Evolutionary conservation across 768 basidiomycete genomes (phyloP).

Genomic region (Mycena maculata): DNA sequence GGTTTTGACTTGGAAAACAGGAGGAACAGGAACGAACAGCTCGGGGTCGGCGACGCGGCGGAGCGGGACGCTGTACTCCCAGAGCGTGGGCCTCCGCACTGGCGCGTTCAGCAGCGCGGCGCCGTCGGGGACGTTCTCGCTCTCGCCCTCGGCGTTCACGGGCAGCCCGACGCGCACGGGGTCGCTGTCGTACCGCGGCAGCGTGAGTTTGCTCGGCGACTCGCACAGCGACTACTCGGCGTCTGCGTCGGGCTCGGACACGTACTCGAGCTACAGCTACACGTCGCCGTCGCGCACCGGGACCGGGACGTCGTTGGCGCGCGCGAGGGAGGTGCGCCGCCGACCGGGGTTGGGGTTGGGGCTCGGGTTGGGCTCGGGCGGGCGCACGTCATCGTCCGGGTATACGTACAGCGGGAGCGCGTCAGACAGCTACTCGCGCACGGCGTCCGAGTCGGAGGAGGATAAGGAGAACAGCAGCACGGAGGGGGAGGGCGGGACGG

Average conservation of each 20-base stretch:
- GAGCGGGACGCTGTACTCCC: constrained; percentile 30
- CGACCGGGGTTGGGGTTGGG: constrained; percentile 50
- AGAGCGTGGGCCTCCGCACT: constrained; percentile 32
- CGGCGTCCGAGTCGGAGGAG: constrained; percentile 18
- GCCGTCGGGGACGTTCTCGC: constrained; percentile 11
- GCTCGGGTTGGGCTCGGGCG: constrained; percentile 50
- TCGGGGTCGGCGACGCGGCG: not conserved
- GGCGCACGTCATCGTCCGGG: constrained; percentile 69
- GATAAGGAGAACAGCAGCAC: constrained; percentile 33
- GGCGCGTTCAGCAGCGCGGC: constrained; percentile 19
- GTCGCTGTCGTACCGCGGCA: constrained; percentile 32
- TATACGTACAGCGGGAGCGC: not conserved
- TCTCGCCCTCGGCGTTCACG: not conserved
- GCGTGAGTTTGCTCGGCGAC: constrained; percentile 30
- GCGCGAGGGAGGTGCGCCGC: constrained; percentile 30
- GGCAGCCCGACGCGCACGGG: constrained; percentile 20
- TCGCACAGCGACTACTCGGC: constrained; percentile 37
- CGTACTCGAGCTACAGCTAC: constrained; percentile 31
- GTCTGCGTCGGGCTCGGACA: constrained; percentile 51
- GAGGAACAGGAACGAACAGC: not conserved
- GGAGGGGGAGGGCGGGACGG: constrained; percentile 5
- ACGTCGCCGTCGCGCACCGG: constrained; percentile 11
- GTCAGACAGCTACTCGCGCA: constrained; percentile 10
- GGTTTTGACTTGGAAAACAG: not conserved
- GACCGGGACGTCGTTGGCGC: constrained; percentile 8